Conservation (phyloP, 129 eudicot genomes). For the Flaveria linearis region DNA sequence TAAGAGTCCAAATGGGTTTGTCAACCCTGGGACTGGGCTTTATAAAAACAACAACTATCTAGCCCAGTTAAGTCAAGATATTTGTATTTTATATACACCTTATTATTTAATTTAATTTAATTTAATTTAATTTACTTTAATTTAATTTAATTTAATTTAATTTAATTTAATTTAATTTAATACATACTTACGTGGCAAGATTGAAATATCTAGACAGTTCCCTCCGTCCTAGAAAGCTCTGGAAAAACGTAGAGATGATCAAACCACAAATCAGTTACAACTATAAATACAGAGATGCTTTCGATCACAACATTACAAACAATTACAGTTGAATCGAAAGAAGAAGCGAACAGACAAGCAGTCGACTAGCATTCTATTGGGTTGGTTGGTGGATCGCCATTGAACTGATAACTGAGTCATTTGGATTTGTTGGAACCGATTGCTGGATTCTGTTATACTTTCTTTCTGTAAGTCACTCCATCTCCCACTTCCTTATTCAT, state of each 20-base stretch:
- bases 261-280: neutral
- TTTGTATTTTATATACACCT: no score
- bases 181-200: neutral
- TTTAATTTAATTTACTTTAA: no score
- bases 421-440: slow-evolving; percentile 62
- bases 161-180: no score
- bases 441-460: slow-evolving; percentile 32
- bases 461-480: slow-evolving; percentile 13
- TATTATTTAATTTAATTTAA: no score
- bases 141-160: no score
- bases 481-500: neutral
- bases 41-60: no score
- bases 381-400: slow-evolving; percentile 63
- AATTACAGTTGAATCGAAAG: neutral
- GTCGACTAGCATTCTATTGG: slow-evolving; percentile 22
- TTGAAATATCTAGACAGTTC: neutral
- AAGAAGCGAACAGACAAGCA: slow-evolving; percentile 2
- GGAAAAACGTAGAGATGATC: slow-evolving; percentile 41
- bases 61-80: no score
- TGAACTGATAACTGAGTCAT: slow-evolving; percentile 44
- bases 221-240: slow-evolving; percentile 42
- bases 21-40: no score
- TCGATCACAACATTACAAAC: neutral
- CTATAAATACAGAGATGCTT: neutral
- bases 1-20: no score